Conservation (phyloP, 805 yeast species). For the Kazachstania viticola region DNA sequence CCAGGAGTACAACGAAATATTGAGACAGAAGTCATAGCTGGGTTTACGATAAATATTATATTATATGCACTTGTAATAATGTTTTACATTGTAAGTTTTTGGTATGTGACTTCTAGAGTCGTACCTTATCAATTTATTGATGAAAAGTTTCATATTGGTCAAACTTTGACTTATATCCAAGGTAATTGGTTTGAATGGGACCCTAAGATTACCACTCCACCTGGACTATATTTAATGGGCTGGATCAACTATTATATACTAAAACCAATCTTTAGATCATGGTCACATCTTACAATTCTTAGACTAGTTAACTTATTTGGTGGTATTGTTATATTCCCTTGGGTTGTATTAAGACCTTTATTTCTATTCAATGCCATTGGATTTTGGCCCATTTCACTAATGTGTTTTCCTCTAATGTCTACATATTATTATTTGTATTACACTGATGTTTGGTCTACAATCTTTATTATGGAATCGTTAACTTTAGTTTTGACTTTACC, state of each 20-base stretch:
- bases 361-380: slow-evolving; percentile 31
- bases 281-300: slow-evolving; percentile 29
- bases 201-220: slow-evolving; percentile 90
- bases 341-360: slow-evolving; percentile 32
- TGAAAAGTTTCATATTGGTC: slow-evolving; percentile 79
- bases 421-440: slow-evolving; percentile 72
- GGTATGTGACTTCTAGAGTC: slow-evolving; percentile 17
- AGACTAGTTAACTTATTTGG: slow-evolving; percentile 57
- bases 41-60: slow-evolving; percentile 26
- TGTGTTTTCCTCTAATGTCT: slow-evolving; percentile 57
- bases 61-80: slow-evolving; percentile 23
- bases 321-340: slow-evolving; percentile 44
- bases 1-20: slow-evolving; percentile 22
- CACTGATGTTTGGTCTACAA: slow-evolving; percentile 89
- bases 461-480: slow-evolving; percentile 47
- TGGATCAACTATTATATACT: slow-evolving; percentile 24
- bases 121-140: slow-evolving; percentile 33
- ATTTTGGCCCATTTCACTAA: slow-evolving; percentile 33
- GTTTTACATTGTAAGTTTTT: slow-evolving; percentile 19
- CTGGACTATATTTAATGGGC: slow-evolving; percentile 64
- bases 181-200: slow-evolving; percentile 68
- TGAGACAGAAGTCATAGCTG: slow-evolving; percentile 20
- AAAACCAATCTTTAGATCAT: slow-evolving; percentile 12
- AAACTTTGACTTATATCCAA: slow-evolving; percentile 54
- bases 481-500: slow-evolving; percentile 35